phyloP scores from a whole-genome alignment of 1,284 basidiomycete species.

The Pseudozyma sp. region DNA sequence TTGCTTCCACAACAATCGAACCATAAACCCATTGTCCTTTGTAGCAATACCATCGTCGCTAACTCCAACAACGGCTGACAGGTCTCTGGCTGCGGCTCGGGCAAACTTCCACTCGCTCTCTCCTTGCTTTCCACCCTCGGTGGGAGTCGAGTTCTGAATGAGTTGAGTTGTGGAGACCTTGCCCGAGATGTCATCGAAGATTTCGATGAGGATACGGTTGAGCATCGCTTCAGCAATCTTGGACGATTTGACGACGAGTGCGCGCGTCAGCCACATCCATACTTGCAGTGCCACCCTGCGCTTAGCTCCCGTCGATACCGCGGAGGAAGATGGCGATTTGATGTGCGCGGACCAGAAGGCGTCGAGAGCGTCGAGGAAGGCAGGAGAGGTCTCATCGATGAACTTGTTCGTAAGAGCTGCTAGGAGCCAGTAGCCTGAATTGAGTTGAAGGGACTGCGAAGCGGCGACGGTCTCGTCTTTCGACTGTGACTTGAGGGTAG shows the following conservation, averaged over 20 bases:
- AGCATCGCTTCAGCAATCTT: conserved; percentile 54
- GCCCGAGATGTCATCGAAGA: conserved; percentile 45
- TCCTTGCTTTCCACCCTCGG: conserved; percentile 10
- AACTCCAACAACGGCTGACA: conserved; percentile 35
- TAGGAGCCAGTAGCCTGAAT: conserved; percentile 27
- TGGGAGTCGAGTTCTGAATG: neutral
- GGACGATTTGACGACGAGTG: conserved; percentile 49
- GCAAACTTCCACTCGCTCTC: conserved; percentile 40
- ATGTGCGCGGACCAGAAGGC: conserved; percentile 41
- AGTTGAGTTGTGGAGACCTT: conserved; percentile 6
- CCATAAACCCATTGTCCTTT: conserved; percentile 57
- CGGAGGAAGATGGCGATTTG: conserved; percentile 4
- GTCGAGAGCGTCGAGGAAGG: conserved; percentile 43
- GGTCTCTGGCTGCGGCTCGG: conserved; percentile 25
- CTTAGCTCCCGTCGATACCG: neutral
- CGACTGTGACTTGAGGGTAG: neutral
- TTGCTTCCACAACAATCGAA: conserved; percentile 76
- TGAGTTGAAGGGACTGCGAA: conserved; percentile 32
- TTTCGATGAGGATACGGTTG: conserved; percentile 34
- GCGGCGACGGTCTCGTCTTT: neutral
- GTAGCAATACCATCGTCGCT: conserved; percentile 49
- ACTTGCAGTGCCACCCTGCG: conserved; percentile 40
- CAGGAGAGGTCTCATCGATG: conserved; percentile 31
- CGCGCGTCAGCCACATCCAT: conserved; percentile 61
- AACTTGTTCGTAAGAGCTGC: conserved; percentile 56